phyloP scores from a whole-genome alignment of 116 monocot species.

The Papilionanthe hybrid region DNA sequence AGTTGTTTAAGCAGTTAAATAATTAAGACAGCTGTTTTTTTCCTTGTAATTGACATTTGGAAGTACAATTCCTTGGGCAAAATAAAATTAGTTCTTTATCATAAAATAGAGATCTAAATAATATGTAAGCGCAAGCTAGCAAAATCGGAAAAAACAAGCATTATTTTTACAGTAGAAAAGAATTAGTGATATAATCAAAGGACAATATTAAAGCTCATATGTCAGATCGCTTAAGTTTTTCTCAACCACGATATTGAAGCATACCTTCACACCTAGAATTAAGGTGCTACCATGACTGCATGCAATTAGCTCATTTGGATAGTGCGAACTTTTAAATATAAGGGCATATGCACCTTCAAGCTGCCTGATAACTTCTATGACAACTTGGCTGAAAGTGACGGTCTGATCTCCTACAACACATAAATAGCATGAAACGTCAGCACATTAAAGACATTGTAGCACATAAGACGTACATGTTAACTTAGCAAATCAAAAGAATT shows the following conservation, averaged over 20 bases:
- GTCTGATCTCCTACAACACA: slow-evolving; percentile 48
- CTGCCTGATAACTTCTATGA: slow-evolving; percentile 93
- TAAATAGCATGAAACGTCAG: not conserved
- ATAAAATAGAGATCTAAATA: not conserved
- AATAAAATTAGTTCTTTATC: not conserved
- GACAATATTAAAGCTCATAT: not conserved
- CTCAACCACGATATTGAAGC: not conserved
- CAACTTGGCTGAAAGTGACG: slow-evolving; percentile 93
- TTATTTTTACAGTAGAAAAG: too few relatives aligned
- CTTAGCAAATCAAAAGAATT: not conserved
- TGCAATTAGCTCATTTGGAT: slow-evolving; percentile 95
- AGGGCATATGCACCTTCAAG: slow-evolving; percentile 99
- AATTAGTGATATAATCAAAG: not conserved
- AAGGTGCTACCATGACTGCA: slow-evolving; percentile 88
- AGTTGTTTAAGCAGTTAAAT: too few relatives aligned
- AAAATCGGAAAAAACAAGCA: not conserved
- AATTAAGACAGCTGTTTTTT: too few relatives aligned
- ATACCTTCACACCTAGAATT: slow-evolving; percentile 89
- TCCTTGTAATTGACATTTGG: too few relatives aligned
- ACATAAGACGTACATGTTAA: not conserved
- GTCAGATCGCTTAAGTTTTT: not conserved
- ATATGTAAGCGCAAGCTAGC: not conserved
- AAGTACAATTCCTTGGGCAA: not conserved
- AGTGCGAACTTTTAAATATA: slow-evolving; percentile 94
- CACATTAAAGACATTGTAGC: not conserved